Evolutionary conservation across 2,329 filamentous ascomycete species (phyloP).

Genomic region (Orbilia blumenaviensis): DNA sequence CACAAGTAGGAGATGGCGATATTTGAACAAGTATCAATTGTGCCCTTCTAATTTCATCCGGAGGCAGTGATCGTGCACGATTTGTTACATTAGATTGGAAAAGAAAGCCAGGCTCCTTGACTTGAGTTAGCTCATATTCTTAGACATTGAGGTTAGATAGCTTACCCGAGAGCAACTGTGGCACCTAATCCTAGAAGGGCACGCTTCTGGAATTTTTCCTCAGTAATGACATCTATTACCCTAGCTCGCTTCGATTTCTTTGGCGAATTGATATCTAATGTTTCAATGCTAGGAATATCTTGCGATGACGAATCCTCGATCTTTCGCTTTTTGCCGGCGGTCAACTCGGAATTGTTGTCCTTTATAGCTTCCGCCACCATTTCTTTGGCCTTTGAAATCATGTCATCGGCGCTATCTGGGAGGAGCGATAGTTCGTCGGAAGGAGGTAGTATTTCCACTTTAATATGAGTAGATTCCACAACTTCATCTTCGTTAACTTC

Average conservation of each 20-base stretch:
- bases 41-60: background rate
- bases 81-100: slow-evolving; percentile 39
- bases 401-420: slow-evolving; percentile 79
- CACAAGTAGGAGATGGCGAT: background rate
- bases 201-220: slow-evolving; percentile 84
- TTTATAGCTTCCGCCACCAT: slow-evolving; percentile 82
- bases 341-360: slow-evolving; percentile 46
- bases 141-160: slow-evolving; percentile 58
- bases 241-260: slow-evolving; percentile 79
- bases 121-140: background rate
- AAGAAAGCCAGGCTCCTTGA: slow-evolving; percentile 40
- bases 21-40: background rate
- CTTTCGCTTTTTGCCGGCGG: slow-evolving; percentile 36
- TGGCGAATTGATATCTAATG: slow-evolving; percentile 63
- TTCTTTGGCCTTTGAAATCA: slow-evolving; percentile 85
- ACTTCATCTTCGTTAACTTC: slow-evolving; percentile 64
- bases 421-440: slow-evolving; percentile 70
- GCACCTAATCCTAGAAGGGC: slow-evolving; percentile 86
- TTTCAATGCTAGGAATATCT: slow-evolving; percentile 60
- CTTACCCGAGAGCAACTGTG: slow-evolving; percentile 89
- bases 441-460: slow-evolving; percentile 75
- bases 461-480: slow-evolving; percentile 75
- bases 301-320: slow-evolving; percentile 60
- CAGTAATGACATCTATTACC: slow-evolving; percentile 78
- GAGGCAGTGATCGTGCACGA: background rate